phyloP scores from a whole-genome alignment of 1,284 basidiomycete genomes.

The Sanguinoderma infundibulare region DNA sequence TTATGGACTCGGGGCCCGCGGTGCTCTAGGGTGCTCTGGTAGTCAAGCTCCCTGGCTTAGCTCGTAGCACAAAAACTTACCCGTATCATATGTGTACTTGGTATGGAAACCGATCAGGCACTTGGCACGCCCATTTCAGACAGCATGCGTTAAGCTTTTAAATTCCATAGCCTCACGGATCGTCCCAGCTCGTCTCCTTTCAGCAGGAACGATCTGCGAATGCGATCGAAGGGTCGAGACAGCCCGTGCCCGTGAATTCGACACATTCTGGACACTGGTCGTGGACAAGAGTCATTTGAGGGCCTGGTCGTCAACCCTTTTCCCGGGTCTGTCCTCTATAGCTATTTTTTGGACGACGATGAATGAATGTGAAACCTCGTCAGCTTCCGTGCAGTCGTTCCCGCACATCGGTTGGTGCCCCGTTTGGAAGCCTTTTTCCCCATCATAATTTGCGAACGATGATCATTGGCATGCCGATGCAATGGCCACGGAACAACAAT shows the following conservation, averaged over 20 bases:
- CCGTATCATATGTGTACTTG: neutral
- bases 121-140: slow-evolving; percentile 7
- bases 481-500: neutral
- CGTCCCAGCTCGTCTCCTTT: neutral
- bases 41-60: neutral
- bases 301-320: neutral
- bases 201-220: neutral
- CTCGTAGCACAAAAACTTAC: neutral
- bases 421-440: neutral
- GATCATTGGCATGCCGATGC: neutral
- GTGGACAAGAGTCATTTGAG: neutral
- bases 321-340: too few species aligned
- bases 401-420: neutral
- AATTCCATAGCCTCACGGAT: neutral
- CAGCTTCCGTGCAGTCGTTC: too few species aligned
- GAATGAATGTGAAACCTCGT: neutral
- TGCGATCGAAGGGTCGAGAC: neutral
- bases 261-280: neutral
- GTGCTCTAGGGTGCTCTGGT: too few species aligned
- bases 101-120: slow-evolving; percentile 22
- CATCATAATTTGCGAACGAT: neutral
- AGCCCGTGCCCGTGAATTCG: neutral
- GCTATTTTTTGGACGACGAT: too few species aligned
- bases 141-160: neutral
- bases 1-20: too few species aligned